These are phyloP conservation scores for Wickerhamiella sorbophila DNA, from an alignment of 805 yeast species.

Conservation along the genomic window DNA sequence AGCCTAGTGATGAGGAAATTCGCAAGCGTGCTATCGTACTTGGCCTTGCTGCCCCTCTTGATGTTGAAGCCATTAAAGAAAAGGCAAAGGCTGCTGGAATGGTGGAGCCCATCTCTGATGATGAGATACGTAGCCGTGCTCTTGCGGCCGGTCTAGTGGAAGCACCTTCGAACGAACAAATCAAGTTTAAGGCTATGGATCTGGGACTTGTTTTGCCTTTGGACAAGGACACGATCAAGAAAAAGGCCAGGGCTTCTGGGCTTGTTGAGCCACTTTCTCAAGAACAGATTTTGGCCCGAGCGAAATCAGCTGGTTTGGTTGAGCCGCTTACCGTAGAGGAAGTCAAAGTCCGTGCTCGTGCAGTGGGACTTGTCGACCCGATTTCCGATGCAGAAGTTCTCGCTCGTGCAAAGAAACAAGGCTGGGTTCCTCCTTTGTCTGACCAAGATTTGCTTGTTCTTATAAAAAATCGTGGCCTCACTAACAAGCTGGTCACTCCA, in stretches of 20 bases:
- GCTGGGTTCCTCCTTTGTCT: slow-evolving; percentile 11
- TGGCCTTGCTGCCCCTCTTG: slow-evolving; percentile 3
- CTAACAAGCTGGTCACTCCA: too few species aligned
- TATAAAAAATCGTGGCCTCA: neutral
- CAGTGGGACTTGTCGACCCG: slow-evolving; percentile 47
- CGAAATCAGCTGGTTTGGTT: slow-evolving; percentile 7
- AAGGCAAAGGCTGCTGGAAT: slow-evolving; percentile 51
- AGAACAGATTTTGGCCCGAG: slow-evolving; percentile 4
- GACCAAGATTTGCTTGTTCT: slow-evolving; percentile 4
- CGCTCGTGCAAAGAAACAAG: slow-evolving; percentile 12
- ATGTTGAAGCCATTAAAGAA: slow-evolving; percentile 1
- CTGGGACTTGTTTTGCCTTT: slow-evolving; percentile 8
- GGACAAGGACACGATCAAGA: slow-evolving; percentile 1
- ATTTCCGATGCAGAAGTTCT: slow-evolving; percentile 24
- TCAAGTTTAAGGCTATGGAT: slow-evolving; percentile 29
- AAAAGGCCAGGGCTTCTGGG: slow-evolving; percentile 18
- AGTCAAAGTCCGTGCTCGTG: slow-evolving; percentile 21
- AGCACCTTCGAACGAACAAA: slow-evolving; percentile 6
- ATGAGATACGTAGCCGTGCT: slow-evolving; percentile 16
- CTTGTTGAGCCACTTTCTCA: slow-evolving; percentile 9
- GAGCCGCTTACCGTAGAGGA: slow-evolving; percentile 8
- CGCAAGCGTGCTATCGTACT: neutral
- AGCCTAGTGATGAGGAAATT: slow-evolving; percentile 8
- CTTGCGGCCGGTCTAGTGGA: slow-evolving; percentile 8
- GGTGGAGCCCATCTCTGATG: slow-evolving; percentile 29